Percentiles rank a stretch among this genome's conserved stretches.
Evolutionary conservation across 2,329 filamentous ascomycete genomes (phyloP).

Genomic region (Triangularia verruculosa): DNA sequence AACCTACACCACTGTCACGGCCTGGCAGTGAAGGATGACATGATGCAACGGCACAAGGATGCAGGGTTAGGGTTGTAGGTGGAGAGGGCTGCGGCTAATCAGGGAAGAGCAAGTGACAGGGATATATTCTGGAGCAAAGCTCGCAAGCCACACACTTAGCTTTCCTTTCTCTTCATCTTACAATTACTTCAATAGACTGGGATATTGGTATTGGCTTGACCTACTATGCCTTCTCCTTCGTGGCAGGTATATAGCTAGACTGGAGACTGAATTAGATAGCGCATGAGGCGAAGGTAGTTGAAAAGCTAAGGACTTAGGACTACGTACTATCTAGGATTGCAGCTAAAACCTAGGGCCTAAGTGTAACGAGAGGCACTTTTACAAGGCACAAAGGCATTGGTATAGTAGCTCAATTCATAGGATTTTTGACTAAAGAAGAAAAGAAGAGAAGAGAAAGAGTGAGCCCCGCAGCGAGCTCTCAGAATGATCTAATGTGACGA

Average conservation of each 20-base stretch:
- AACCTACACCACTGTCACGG: no score
- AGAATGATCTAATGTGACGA: no score
- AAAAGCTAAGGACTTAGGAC: conserved; percentile 1
- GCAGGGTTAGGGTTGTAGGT: neutral
- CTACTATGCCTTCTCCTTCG: neutral
- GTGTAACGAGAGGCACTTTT: no score
- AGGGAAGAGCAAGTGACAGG: neutral
- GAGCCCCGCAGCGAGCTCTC: no score
- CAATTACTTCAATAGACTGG: neutral
- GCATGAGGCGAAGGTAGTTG: neutral
- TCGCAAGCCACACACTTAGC: neutral
- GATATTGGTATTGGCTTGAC: neutral
- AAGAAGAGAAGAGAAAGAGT: no score
- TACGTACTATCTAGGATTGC: neutral
- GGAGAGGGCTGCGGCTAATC: neutral
- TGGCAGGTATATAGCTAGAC: no score
- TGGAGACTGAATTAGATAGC: no score
- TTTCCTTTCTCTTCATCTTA: neutral
- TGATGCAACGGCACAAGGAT: neutral
- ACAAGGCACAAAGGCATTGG: no score
- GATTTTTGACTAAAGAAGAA: no score
- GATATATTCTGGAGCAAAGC: neutral
- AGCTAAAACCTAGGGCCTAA: neutral
- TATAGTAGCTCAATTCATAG: no score
- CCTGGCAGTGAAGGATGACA: neutral